Evolutionary conservation across 805 yeast genomes (phyloP), one percentile per base, ranked within the genome.

Genomic region (Metschnikowia baotianmanensis): DNA sequence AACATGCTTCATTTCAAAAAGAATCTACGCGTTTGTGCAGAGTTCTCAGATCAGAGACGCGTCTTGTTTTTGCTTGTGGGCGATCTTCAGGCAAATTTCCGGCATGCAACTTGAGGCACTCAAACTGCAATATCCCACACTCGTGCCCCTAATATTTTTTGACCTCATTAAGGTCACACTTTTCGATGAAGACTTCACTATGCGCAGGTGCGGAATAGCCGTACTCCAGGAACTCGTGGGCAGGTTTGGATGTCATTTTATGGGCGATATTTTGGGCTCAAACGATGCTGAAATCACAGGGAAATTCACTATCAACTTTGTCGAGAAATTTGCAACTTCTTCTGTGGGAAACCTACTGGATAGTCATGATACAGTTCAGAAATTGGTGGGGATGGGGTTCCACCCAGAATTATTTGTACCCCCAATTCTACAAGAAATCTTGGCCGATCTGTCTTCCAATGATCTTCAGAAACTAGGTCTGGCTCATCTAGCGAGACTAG

Each of bases 201-300:
- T 89, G 5, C 69, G 96, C 41, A 69, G 95, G 42, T 90, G 96
- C 13, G 82, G 90, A 1, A 70, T 87, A 5, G 96, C 97, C 1
- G 91, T 93, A 0, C 53, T 90, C 6, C 97, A 90, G 56, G 98
- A 90, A 53, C 69, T 84, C 12, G 57, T 87, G 3, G 98, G 98
- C 0, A 65, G 97, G 26, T 82, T 79, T 55, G 86, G 86, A 2
- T 1, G 62, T 62, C 10, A 23, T 42, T 22, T 42, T 71, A 20
- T 63, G 79, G 52, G 47, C 43, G 3, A 36, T 49, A 4, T 43
- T 33, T 36, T 36, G 24, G 38, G 16, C 36, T 16, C 36, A 15
- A 35, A 38, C 19, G 51, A 51, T 11, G 48, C 24, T 1, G 44
- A 32, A 3, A 30, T 32, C 1, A 37, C 62, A 12, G 67, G 74